Base-by-base conservation (phyloP, 257 asterid genomes). In the Nicotiana benthamiana region DNA sequence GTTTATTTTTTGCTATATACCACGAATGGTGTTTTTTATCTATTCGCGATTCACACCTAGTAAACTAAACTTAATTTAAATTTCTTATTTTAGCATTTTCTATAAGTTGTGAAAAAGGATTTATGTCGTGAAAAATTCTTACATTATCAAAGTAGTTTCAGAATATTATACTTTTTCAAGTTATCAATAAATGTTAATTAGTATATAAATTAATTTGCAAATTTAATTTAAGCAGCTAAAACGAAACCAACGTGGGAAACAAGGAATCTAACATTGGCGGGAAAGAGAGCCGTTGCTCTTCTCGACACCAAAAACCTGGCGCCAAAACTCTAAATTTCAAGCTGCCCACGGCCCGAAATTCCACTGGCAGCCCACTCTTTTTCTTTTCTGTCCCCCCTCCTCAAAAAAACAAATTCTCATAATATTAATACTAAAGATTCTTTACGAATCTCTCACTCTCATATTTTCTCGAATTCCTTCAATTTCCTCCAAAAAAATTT, bases 201-300 rank as follows among this genome's bases (percentile, higher is more conserved):
- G 12, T 40, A 9, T 40, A 8, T 40, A 40, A 40, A 40, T 40
- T 7, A 2, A 1, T 40, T 40, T 10, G 12, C 11, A 40, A 9
- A 9, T 40, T 40, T 9, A 40, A 17, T 51, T 51, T 51, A 54
- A 17, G 60, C 59, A 16, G 52, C 10, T 46, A 46, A 53, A 53
- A 13, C 6, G 57, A 52, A 6, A 15, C 57, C 5, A 52, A n/a
- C n/a, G n/a, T n/a, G 1, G 63, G 76, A 17, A 79, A 79, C 27
- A 0, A 27, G 24, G 11, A 51, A n/a, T 5, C 28, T 4, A 63
- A 79, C 8, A 61, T 26, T 26, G 75, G 83, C 83, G 83, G 83
- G 80, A 81, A 81, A 11, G 63, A 74, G 59, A 79, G 61, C 80
- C 96, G 97, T 93, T 91, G 94, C 78, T 77, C 59, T 66, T n/a